Conservation (phyloP, 1,284 basidiomycete species). For the Pterulicium gracile region DNA sequence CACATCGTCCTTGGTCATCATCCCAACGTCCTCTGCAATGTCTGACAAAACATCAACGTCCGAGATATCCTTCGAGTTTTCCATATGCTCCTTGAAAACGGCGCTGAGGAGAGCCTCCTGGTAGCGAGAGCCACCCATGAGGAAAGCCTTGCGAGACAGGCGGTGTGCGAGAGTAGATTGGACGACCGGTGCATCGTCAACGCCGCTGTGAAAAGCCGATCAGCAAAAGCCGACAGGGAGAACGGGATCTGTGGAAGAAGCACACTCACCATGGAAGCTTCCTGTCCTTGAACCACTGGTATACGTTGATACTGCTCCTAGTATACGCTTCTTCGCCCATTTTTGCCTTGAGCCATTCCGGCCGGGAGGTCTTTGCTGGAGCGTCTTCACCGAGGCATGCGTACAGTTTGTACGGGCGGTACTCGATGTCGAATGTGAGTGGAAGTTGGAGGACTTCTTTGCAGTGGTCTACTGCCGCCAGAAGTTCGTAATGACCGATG, state of each 20-base stretch:
- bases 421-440: conserved; percentile 60
- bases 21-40: conserved; percentile 42
- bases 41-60: conserved; percentile 49
- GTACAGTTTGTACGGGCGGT: conserved; percentile 62
- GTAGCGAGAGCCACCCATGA: conserved; percentile 49
- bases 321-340: conserved; percentile 49
- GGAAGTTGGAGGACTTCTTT: conserved; percentile 49
- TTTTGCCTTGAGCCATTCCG: conserved; percentile 38
- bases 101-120: conserved; percentile 48
- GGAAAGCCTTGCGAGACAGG: conserved; percentile 60
- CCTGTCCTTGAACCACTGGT: conserved; percentile 46
- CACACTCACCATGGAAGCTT: conserved; percentile 53
- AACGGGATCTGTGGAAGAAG: conserved; percentile 17
- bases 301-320: conserved; percentile 34
- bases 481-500: conserved; percentile 62
- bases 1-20: conserved; percentile 59
- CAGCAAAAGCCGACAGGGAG: conserved; percentile 3
- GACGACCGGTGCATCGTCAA: conserved; percentile 44
- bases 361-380: conserved; percentile 30
- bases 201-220: conserved; percentile 25
- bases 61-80: conserved; percentile 54
- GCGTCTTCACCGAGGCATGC: conserved; percentile 31
- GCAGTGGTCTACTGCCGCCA: conserved; percentile 52
- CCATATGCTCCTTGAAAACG: conserved; percentile 59
- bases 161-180: conserved; percentile 65